Conservation (phyloP, 164 flowering plant species). For the Tetrastigma voinierianum region DNA sequence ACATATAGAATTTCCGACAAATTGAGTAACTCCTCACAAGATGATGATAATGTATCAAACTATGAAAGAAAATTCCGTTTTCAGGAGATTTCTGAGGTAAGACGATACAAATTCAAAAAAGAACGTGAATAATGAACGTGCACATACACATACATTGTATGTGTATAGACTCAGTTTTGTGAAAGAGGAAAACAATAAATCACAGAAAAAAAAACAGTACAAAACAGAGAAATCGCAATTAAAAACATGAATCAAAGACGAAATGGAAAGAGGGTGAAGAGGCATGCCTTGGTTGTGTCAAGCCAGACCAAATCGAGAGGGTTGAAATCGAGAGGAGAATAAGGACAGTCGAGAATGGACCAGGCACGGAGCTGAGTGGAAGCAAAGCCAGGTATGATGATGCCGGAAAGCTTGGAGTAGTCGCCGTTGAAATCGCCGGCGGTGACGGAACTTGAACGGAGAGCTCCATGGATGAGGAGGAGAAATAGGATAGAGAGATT, state of each 20-base stretch:
- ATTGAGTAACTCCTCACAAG: no score
- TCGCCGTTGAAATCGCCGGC: conserved; percentile 43
- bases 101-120: no score
- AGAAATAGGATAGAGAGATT: conserved; percentile 15
- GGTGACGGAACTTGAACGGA: conserved; percentile 11
- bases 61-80: no score
- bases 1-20: no score
- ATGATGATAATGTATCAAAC: no score
- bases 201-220: conserved; percentile 14
- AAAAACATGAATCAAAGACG: not conserved
- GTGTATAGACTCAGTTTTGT: not conserved
- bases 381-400: conserved; percentile 92
- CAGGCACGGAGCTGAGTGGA: conserved; percentile 97
- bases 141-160: no score
- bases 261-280: not conserved
- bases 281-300: conserved; percentile 76
- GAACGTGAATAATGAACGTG: no score
- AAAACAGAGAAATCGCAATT: not conserved
- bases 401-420: conserved; percentile 78
- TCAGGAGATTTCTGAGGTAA: no score
- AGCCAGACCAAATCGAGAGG: conserved; percentile 99
- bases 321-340: conserved; percentile 97
- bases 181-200: conserved; percentile 9
- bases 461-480: not conserved
- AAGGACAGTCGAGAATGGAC: conserved; percentile 96